Evolutionary conservation across 1,284 basidiomycete species (phyloP).

Genomic region (Vanrija sp.): DNA sequence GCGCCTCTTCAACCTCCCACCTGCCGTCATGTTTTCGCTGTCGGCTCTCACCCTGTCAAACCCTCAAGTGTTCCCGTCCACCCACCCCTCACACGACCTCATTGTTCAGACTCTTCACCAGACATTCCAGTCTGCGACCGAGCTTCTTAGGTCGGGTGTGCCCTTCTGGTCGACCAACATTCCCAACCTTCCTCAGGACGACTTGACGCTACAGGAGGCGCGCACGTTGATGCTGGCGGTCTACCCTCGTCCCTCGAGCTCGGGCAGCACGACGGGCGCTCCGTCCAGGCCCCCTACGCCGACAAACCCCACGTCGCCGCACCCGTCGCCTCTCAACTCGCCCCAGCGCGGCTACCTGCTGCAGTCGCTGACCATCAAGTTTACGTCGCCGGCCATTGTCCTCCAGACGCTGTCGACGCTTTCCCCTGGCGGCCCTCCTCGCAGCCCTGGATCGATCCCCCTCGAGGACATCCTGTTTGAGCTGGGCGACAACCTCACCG

Average conservation of each 20-base stretch:
- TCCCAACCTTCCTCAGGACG: constrained; percentile 36
- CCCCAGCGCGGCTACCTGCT: constrained; percentile 41
- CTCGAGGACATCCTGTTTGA: constrained; percentile 49
- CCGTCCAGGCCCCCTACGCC: constrained; percentile 38
- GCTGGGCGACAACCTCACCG: constrained; percentile 46
- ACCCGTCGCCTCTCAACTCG: constrained; percentile 39
- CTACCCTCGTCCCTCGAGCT: constrained; percentile 33
- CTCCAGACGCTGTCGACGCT: constrained; percentile 45
- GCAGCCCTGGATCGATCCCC: constrained; percentile 34
- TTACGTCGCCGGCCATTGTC: constrained; percentile 46
- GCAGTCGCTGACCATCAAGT: constrained; percentile 42
- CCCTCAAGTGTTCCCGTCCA: constrained; percentile 38
- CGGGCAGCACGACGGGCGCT: constrained; percentile 11
- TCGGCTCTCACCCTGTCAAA: constrained; percentile 43
- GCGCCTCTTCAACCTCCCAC: constrained; percentile 40
- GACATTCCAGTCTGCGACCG: constrained; percentile 39
- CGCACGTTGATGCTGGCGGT: constrained; percentile 42
- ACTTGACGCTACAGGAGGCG: constrained; percentile 44
- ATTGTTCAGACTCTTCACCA: constrained; percentile 35
- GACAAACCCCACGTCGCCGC: constrained; percentile 43
- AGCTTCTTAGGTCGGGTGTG: constrained; percentile 32
- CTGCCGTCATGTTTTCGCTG: constrained; percentile 40
- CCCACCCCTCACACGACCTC: constrained; percentile 35
- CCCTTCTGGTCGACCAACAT: constrained; percentile 41
- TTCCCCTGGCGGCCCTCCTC: constrained; percentile 42